These are phyloP conservation scores for Trifolium subterraneum DNA, from an alignment of 306 rosid species.

Conservation along the genomic window DNA sequence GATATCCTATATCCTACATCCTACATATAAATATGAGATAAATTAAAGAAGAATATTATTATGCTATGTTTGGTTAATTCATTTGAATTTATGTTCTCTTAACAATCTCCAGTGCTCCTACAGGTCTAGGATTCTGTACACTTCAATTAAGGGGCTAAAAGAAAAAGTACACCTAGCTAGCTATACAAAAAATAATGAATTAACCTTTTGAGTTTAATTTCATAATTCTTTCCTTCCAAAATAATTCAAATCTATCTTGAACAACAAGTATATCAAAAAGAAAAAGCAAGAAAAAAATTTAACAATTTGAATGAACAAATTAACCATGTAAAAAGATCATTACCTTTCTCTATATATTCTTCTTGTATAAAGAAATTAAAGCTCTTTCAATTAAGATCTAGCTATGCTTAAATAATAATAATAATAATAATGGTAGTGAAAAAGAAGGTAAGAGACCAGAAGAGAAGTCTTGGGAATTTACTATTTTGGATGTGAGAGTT, in stretches of 20 bases:
- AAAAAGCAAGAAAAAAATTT: neutral
- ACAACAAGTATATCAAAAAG: conserved; percentile 20
- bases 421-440: conserved; percentile 35
- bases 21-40: too few relatives aligned
- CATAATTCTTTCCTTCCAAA: neutral
- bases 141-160: conserved; percentile 6
- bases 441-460: conserved; percentile 44
- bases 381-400: conserved; percentile 51
- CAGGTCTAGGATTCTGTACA: neutral
- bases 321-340: conserved; percentile 36
- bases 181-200: conserved; percentile 9
- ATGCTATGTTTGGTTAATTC: conserved; percentile 25
- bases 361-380: conserved; percentile 32
- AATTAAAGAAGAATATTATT: neutral
- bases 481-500: conserved; percentile 61
- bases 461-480: conserved; percentile 46
- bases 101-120: conserved; percentile 17
- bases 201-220: conserved; percentile 31
- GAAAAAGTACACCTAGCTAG: conserved; percentile 18
- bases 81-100: conserved; percentile 18
- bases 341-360: conserved; percentile 45
- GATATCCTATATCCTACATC: neutral
- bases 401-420: conserved; percentile 24
- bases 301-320: conserved; percentile 33
- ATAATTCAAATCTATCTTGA: neutral